A percentile compares a stretch with the other conserved stretches of the same genome.
These are phyloP conservation scores for Puccinia hordei DNA, from an alignment of 1,284 basidiomycete species.

Conservation along the genomic window DNA sequence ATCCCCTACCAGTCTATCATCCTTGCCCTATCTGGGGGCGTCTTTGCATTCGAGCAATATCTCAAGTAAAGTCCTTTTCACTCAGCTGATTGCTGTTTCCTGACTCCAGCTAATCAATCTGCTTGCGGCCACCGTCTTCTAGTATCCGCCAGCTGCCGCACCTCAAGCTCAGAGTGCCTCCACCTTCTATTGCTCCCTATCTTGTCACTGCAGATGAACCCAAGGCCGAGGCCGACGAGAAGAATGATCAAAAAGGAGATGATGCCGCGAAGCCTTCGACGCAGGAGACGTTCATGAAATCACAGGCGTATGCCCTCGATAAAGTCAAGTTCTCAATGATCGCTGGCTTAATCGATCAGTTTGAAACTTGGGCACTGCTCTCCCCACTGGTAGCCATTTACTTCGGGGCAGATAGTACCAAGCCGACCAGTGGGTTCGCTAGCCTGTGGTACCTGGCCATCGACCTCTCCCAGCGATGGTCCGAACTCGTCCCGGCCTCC, in stretches of 20 bases:
- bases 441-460: slow-evolving; percentile 52
- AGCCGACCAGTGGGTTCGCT: slow-evolving; percentile 30
- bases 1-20: slow-evolving; percentile 64
- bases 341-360: slow-evolving; percentile 71
- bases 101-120: not conserved
- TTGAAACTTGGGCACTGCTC: slow-evolving; percentile 65
- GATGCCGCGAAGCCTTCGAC: slow-evolving; percentile 55
- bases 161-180: slow-evolving; percentile 77
- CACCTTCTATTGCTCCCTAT: slow-evolving; percentile 71
- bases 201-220: slow-evolving; percentile 61
- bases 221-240: slow-evolving; percentile 1
- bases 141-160: slow-evolving; percentile 75
- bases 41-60: slow-evolving; percentile 80
- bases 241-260: not conserved
- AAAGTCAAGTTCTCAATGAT: slow-evolving; percentile 83
- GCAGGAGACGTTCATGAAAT: slow-evolving; percentile 76
- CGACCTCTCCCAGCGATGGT: slow-evolving; percentile 43
- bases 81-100: not conserved
- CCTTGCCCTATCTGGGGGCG: slow-evolving; percentile 72
- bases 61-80: slow-evolving; percentile 65
- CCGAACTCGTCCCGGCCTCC: slow-evolving; percentile 50
- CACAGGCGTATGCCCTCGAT: slow-evolving; percentile 85
- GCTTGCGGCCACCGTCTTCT: not conserved
- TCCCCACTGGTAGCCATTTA: slow-evolving; percentile 53
- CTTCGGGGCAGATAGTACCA: slow-evolving; percentile 55